Evolutionary conservation across 192 early-diverging fungal genomes (phyloP).

Genomic region (Globomyces pollinis-pini): DNA sequence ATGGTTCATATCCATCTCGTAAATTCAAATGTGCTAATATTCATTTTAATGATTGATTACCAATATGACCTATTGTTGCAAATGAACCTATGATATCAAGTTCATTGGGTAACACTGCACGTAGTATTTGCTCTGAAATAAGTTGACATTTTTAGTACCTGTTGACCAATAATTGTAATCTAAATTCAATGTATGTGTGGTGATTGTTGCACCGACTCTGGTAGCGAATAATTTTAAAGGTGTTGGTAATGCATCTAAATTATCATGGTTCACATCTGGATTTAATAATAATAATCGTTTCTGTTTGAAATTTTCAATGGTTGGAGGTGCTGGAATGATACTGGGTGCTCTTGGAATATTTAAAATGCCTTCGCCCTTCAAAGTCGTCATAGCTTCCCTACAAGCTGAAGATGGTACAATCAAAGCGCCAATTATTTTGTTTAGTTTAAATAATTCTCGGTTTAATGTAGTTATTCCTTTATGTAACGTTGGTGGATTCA

Average conservation of each 20-base stretch:
- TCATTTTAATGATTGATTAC: constrained; percentile 28
- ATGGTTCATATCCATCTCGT: constrained; percentile 81
- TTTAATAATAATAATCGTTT: constrained; percentile 36
- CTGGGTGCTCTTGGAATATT: neutral
- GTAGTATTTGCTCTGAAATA: constrained; percentile 79
- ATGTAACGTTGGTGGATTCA: no score
- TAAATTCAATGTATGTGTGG: constrained; percentile 49
- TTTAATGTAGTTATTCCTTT: constrained; percentile 5
- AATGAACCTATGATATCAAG: constrained; percentile 74
- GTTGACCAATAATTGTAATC: constrained; percentile 90
- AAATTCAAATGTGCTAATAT: constrained; percentile 87
- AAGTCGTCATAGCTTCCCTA: neutral
- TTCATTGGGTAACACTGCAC: constrained; percentile 76
- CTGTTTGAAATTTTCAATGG: neutral
- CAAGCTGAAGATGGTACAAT: neutral
- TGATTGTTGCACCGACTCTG: constrained; percentile 40
- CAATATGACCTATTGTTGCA: constrained; percentile 71
- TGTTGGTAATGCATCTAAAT: constrained; percentile 29
- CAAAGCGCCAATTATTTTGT: neutral
- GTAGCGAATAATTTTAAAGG: constrained; percentile 41
- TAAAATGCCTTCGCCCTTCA: constrained; percentile 2
- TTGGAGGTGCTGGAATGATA: neutral
- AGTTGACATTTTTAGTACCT: no score
- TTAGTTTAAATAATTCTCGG: constrained; percentile 5
- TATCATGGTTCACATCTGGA: constrained; percentile 26